Evolutionary conservation across 306 rosid species (phyloP).

Genomic region (Castanea crenata): DNA sequence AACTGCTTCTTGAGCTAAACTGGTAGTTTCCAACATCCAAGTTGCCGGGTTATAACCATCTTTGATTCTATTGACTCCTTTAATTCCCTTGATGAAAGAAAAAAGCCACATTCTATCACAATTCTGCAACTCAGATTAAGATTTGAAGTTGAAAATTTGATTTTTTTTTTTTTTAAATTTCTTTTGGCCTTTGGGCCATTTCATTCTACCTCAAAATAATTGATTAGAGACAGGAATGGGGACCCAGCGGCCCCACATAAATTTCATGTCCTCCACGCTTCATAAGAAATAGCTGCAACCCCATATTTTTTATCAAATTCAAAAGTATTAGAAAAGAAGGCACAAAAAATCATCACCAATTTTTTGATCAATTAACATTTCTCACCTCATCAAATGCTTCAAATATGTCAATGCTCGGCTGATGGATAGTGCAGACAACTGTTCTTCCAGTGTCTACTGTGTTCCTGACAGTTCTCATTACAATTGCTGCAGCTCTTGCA

Average conservation of each 20-base stretch:
- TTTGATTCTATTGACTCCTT: constrained; percentile 37
- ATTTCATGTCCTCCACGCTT: constrained; percentile 51
- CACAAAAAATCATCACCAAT: not conserved
- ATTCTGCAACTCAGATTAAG: not conserved
- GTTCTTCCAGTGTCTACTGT: constrained; percentile 53
- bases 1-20: constrained; percentile 41
- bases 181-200: not conserved
- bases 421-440: constrained; percentile 55
- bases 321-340: too few species aligned
- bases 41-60: constrained; percentile 49
- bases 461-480: constrained; percentile 54
- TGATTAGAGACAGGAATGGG: constrained; percentile 33
- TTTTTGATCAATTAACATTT: too few species aligned
- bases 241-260: constrained; percentile 53
- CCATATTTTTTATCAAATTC: not conserved
- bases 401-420: constrained; percentile 53
- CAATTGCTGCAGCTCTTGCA: constrained; percentile 59
- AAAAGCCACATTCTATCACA: not conserved
- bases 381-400: constrained; percentile 52
- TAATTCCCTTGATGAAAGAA: constrained; percentile 28
- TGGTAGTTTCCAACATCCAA: constrained; percentile 51
- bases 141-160: not conserved
- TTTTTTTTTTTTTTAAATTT: not conserved
- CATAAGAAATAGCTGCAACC: constrained; percentile 40
- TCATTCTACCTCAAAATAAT: constrained; percentile 41